Evolutionary conservation across 805 yeast species (phyloP), one percentile per base, ranked within the genome.

Genomic region (Pichia paraexigua): DNA sequence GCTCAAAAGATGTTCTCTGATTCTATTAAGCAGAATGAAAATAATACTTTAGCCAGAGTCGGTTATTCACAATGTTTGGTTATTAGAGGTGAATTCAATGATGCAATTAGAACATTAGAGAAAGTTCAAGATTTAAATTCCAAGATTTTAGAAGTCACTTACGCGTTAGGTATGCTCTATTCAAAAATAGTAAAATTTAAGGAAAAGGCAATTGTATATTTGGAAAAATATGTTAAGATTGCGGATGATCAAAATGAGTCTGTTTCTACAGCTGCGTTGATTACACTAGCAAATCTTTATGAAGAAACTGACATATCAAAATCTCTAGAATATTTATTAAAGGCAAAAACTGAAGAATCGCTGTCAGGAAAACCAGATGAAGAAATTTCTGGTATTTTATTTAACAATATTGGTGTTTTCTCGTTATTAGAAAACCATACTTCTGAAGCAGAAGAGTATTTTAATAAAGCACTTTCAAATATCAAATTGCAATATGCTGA

Each of bases 41-140:
- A 70, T 46, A 87, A 87, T 59, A 61, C 83, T 4, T 74, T 85
- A 21, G 83, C 97, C 0, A 81, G 81, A 57, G 71, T 91, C 50
- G 98, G 97, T 30, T 76, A 86, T 52, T 96, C 95, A 1, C 95
- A 89, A 65, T 78, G 96, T 2, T 90, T 89, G 63, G 77, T 85
- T 49, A 75, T 81, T 49, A 83, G 91, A 63, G 83, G 83, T 45
- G 79, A 85, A 41, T 63, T 78, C 12, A 90, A 87, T 60, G 97
- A 91, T 63, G 94, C 98, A 13, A 80, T 85, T 57, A 76, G 91
- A 56, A 82, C 96, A 0, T 86, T 88, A 61, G 98, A 92, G 63
- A 78, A 79, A 44, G 72, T 88, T 44, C 75, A 83, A 51, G 81
- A 83, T 58, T 71, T 76, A 18, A 76, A 82, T 60, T 83, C 87